Evolutionary conservation across 139 green algal genomes (phyloP), one percentile per base, ranked within the genome.

Genomic region (Coccomyxa sp.): DNA sequence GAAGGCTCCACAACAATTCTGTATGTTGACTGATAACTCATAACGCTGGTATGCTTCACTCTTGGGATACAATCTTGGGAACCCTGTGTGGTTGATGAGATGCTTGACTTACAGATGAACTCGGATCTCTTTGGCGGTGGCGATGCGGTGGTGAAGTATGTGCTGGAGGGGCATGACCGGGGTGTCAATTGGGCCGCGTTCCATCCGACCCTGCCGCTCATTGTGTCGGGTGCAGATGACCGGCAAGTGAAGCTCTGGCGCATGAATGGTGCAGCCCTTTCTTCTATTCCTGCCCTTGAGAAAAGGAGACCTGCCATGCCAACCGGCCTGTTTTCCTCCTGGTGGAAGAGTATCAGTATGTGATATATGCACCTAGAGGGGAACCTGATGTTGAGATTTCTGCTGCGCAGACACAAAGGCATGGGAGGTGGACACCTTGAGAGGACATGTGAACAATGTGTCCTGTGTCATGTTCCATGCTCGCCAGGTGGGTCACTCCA

Each of bases 381-480:
- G 38, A 7, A 51, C 7, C 7, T 51, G 38, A 51, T 51, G 38
- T 7, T 51, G 38, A 51, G 3, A 17, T 30, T 0, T 12, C 31
- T 18, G 71, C 9, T 87, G 76, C 38, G 3, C 89, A 95, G 96
- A 99, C 88, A 98, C 91, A 85, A 99, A 99, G 90, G 97, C 97
- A 11, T 99, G 97, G 97, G 97, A 99, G 91, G 97, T 99, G 82
- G 97, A 99, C 91, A 99, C 97, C 0, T 89, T 99, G 86, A 91
- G 97, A 0, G 97, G 97, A n/a, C 97, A 99, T 91, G 96, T 98
- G 74, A 99, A 99, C 96, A 99, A 99, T 84, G 97, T 99, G 13
- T 99, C 95, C 0, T 99, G 96, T 88, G 96, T 99, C 58, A 95
- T 99, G 88, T 99, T 99, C 92, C 97, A 99, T 89, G 95, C 96